Percentiles rank a stretch among this genome's conserved stretches.
Evolutionary conservation across 352 stramenopile species (phyloP).

Genomic region (Phytophthora hibernalis): DNA sequence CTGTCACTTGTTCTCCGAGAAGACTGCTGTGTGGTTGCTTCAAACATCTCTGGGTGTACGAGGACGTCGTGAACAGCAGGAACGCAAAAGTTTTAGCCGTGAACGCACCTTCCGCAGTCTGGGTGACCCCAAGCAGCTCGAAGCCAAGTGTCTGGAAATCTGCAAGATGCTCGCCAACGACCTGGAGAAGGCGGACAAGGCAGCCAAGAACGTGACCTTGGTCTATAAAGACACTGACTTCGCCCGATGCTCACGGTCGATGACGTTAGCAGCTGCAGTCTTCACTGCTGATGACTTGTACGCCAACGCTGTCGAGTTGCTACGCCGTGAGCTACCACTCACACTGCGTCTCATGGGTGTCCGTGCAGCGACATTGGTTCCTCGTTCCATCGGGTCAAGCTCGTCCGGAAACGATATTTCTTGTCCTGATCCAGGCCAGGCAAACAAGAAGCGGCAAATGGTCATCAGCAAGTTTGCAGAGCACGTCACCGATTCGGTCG

Average conservation of each 20-base stretch:
- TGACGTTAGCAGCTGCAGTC: slow-evolving; percentile 51
- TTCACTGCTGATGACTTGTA: slow-evolving; percentile 58
- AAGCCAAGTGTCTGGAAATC: slow-evolving; percentile 74
- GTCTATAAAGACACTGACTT: slow-evolving; percentile 81
- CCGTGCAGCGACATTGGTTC: slow-evolving; percentile 56
- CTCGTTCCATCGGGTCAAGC: slow-evolving; percentile 19
- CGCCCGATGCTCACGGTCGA: slow-evolving; percentile 57
- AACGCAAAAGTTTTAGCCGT: slow-evolving; percentile 83
- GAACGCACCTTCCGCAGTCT: slow-evolving; percentile 73
- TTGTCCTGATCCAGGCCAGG: slow-evolving; percentile 8
- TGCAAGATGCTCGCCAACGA: slow-evolving; percentile 66
- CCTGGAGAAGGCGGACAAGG: slow-evolving; percentile 49
- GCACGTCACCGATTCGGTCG: slow-evolving; percentile 15
- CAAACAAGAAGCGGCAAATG: slow-evolving; percentile 50
- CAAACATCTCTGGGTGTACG: slow-evolving; percentile 76
- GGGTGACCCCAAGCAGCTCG: slow-evolving; percentile 49
- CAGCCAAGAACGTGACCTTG: slow-evolving; percentile 67
- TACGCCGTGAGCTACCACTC: slow-evolving; percentile 74
- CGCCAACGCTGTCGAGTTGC: slow-evolving; percentile 48
- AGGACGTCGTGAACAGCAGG: slow-evolving; percentile 50
- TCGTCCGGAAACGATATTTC: slow-evolving; percentile 17
- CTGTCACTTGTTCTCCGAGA: slow-evolving; percentile 71
- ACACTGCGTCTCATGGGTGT: slow-evolving; percentile 73
- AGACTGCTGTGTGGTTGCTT: slow-evolving; percentile 74
- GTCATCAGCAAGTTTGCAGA: slow-evolving; percentile 55